Evolutionary conservation across 1,284 basidiomycete species (phyloP).

Genomic region (Takashimella tepidaria): DNA sequence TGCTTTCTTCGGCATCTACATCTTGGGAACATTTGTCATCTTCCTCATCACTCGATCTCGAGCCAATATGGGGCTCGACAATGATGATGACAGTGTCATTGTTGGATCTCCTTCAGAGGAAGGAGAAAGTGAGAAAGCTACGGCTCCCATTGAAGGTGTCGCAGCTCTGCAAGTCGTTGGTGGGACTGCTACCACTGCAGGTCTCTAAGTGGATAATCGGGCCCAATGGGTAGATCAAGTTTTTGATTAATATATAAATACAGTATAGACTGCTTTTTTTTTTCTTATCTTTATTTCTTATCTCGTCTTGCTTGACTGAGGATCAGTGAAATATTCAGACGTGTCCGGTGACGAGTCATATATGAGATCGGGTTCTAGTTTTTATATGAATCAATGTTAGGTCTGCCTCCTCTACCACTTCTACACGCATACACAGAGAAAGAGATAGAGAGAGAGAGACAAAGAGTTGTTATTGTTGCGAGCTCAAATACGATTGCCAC

Average conservation of each 20-base stretch:
- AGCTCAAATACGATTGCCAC: too few relatives aligned
- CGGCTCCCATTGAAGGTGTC: background rate
- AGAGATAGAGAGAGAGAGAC: too few relatives aligned
- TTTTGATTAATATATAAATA: background rate
- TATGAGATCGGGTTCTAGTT: too few relatives aligned
- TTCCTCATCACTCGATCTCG: background rate
- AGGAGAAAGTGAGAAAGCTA: background rate
- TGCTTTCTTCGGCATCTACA: conserved; percentile 10
- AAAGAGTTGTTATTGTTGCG: too few relatives aligned
- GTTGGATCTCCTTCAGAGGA: background rate
- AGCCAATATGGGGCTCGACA: background rate
- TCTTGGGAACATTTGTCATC: conserved; percentile 7
- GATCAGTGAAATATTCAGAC: too few relatives aligned
- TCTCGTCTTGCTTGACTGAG: too few relatives aligned
- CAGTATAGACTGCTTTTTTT: background rate
- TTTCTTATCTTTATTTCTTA: too few relatives aligned
- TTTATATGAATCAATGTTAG: too few relatives aligned
- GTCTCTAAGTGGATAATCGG: background rate
- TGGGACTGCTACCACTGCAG: background rate
- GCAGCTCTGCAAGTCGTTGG: background rate
- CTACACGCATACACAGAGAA: too few relatives aligned
- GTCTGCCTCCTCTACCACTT: too few relatives aligned
- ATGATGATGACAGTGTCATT: background rate
- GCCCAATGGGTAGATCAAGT: background rate
- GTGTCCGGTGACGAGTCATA: too few relatives aligned